Base-by-base conservation (phyloP, 2,329 filamentous ascomycete species). In the Dactylellina sp. region DNA sequence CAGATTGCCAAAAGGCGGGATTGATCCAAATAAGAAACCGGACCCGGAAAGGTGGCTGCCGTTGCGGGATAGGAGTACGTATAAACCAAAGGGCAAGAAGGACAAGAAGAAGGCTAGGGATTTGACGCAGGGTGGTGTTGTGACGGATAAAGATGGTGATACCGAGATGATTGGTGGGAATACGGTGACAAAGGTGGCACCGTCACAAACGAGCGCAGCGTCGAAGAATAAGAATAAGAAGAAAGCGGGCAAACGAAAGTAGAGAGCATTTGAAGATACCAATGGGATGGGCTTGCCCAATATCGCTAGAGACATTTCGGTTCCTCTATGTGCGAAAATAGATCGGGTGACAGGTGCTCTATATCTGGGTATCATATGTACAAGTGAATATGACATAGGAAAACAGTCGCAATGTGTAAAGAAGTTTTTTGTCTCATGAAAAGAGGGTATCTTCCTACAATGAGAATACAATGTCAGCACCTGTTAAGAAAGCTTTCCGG, bases 31-130 rank as follows among this genome's bases (percentile, higher is more conserved):
- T 77, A 96, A 93, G 84, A 89, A 88, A 76, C 87, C 91, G 35
- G 95, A 99, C 81, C 89, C 92, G 0, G 95, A 99, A 82, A 86
- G 95, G 75, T 99, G 95, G 95, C 82, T 99, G 72, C 94, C 95
- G 11, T 84, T 98, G 79, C 89, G 91, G 59, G 95, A 99, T 80
- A 87, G 95, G 66, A 95, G 91, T 78, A 91, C 88, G 42, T 99
- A 97, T 82, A 85, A 91, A 52, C 93, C 93, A 6, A 97, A 95
- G 83, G 93, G 93, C 4, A 93, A 91, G 84, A 96, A 97, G 85
- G 91, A 92, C 63, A 94, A 92, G 85, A 90, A 93, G 85, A 90
- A 90, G 82, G 89, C 88, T 2, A 84, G 86, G 75, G 91, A 92
- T 77, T 84, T 89, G 42, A 97, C 92, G 7, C 95, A 98, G 81